Evolutionary conservation across 202 grass and related monocot species (phyloP).

Genomic region (Panicum hallii): DNA sequence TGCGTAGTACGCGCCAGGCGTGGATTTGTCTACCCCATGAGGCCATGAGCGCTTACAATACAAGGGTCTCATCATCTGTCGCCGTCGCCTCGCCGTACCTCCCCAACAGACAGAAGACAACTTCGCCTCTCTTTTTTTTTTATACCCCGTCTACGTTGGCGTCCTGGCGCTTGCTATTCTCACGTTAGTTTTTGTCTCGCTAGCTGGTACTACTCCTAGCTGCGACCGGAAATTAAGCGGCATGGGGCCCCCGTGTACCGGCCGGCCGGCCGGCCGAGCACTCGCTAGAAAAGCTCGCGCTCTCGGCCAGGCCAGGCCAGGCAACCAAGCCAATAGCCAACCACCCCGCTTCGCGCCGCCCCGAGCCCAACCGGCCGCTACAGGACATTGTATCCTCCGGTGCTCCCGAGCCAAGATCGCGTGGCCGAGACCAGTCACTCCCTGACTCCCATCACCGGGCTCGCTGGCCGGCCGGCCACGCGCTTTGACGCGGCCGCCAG

Average conservation of each 20-base stretch:
- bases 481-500: conserved; percentile 43
- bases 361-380: not conserved
- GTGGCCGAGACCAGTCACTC: too few species aligned
- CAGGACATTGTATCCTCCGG: not conserved
- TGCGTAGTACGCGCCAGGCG: not conserved
- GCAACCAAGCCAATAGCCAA: not conserved
- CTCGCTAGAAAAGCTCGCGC: not conserved
- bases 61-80: too few species aligned
- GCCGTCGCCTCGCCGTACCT: not conserved
- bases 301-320: not conserved
- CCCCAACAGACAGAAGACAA: not conserved
- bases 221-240: not conserved
- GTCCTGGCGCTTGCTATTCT: not conserved
- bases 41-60: too few species aligned
- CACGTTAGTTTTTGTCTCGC: not conserved
- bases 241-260: not conserved
- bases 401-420: not conserved
- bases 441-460: too few species aligned
- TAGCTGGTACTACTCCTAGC: not conserved
- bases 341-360: not conserved
- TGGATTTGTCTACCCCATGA: not conserved
- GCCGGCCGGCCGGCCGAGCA: conserved; percentile 31
- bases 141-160: not conserved
- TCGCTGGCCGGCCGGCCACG: conserved; percentile 5
- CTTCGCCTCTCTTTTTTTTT: not conserved